Base-by-base conservation (phyloP, 2,329 filamentous ascomycete species). In the Hypomyces perniciosus region DNA sequence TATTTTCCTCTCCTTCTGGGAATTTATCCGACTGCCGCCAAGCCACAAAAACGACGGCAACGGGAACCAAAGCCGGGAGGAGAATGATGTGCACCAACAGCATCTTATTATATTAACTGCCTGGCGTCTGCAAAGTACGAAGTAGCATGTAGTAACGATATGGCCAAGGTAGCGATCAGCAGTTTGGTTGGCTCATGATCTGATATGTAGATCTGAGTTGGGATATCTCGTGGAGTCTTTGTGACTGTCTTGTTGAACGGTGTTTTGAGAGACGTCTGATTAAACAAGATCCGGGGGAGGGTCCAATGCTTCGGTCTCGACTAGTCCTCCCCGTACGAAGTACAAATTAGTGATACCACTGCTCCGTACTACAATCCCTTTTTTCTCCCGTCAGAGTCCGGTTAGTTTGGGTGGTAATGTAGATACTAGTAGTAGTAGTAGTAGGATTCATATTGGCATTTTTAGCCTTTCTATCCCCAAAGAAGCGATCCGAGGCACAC, bases 401-500 rank as follows among this genome's bases (percentile, higher is more conserved):
- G 20, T 20, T 20, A 20, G 20, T 20, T 20, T 20, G 20, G 20
- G 20, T 3, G 20, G 3, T 20, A 20, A 20, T 20, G 20, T 20
- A 20, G 20, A 20, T 20, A 20, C 20, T 20, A 20, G 20, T 20
- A 2, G 3, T 20, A 20, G 3, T 20, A 20, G 20, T 20, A 20
- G 20, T 20, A 20, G 20, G 20, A 20, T 20, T 20, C 20, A 20
- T 20, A 20, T 20, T 20, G 20, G 20, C 20, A 20, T 20, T 20
- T 20, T 20, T 20, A 20, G 20, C 20, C 20, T 20, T 20, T 20
- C 20, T 3, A 44, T 40, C 5, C 45, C 50, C 41, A 52, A 48
- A 52, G 35, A 27, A 52, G 50, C 26, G 41, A 52, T 48, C 50
- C 45, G 45, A 52, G 40, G 30, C 41, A 44, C 44, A 44, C 35